Base-by-base conservation (phyloP, 225 moss, liverwort and hornwort species). In the Physcomitrium patens region DNA sequence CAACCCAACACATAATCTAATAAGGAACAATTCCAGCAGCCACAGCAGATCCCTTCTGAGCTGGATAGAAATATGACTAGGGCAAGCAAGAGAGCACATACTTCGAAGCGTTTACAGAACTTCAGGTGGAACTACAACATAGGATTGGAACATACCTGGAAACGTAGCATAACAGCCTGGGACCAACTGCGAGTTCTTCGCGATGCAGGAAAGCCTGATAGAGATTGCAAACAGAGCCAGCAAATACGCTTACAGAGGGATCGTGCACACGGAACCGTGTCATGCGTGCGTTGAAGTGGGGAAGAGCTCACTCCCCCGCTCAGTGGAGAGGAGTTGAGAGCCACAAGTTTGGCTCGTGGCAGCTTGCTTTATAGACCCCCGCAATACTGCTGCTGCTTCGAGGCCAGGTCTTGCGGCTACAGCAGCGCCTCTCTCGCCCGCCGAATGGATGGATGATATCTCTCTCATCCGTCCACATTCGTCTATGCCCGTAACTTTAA, bases 121-220 rank as follows among this genome's bases (percentile, higher is more conserved):
- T 17, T 42, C 23, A 49, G 17, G 22, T 41, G 49, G n/a, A 41
- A 50, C 42, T 23, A 16, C 1, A 0, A 28, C 31, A 49, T 17
- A 2, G 10, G 15, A 49, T 1, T 49, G 48, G 68, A 60, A 23
- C 69, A 68, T 87, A 88, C 88, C 88, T 90, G 63, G 91, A 94
- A 27, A 91, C 90, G 58, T 93, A 87, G 73, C 99, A 99, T 27
- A 99, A 85, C 4, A 99, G 70, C 76, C 99, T 85, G 19, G 99
- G 90, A 65, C 99, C 99, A 26, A 99, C 99, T 27, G 91, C 83
- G 16, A 93, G 77, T 28, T 89, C 99, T 73, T 90, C 91, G 52
- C 83, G 86, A 69, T 99, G 89, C 12, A 52, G 78, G 52, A 63
- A 20, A 31, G 44, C 26, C 12, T 17, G 59, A 13, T 15, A 15